Percentiles rank a stretch among this genome's conserved stretches.
phyloP scores from a whole-genome alignment of 192 early-diverging fungal species.

The Chytriomyces sp. region DNA sequence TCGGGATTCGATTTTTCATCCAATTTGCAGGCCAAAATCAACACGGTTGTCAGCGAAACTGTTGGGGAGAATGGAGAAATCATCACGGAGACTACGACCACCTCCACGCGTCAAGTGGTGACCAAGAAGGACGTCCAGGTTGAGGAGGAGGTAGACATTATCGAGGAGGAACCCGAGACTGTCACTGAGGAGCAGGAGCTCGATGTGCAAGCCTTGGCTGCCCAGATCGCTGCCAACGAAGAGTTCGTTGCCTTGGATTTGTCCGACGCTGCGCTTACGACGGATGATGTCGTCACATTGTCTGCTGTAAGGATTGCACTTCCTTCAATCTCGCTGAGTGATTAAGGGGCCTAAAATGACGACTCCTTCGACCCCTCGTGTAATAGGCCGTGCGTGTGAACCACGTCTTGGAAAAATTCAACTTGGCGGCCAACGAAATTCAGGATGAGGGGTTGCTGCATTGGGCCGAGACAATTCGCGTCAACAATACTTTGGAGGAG shows the following conservation, averaged over 20 bases:
- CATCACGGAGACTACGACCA: slow-evolving; percentile 8
- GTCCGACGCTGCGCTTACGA: not conserved
- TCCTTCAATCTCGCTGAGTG: not conserved
- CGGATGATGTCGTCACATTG: slow-evolving; percentile 16
- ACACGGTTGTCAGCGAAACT: no score
- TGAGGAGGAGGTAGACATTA: slow-evolving; percentile 5
- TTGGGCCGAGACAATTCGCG: not conserved
- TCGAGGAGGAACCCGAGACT: slow-evolving; percentile 1
- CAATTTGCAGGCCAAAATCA: no score
- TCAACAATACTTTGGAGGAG: slow-evolving; percentile 14
- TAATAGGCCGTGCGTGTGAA: slow-evolving; percentile 9
- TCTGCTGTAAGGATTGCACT: not conserved
- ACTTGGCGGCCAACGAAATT: slow-evolving; percentile 21
- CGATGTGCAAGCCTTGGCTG: not conserved
- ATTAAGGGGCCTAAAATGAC: not conserved
- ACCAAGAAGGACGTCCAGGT: slow-evolving; percentile 13
- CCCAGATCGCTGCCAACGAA: not conserved
- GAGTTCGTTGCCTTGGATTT: slow-evolving; percentile 12
- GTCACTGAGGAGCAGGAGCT: slow-evolving; percentile 6
- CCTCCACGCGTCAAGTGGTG: slow-evolving; percentile 11
- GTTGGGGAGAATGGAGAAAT: slow-evolving; percentile 16
- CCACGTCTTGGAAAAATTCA: slow-evolving; percentile 4
- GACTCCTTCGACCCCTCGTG: not conserved
- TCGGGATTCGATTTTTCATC: no score
- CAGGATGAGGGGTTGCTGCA: not conserved